Evolutionary conservation across 1,284 basidiomycete genomes (phyloP).

Genomic region (Grifola frondosa): DNA sequence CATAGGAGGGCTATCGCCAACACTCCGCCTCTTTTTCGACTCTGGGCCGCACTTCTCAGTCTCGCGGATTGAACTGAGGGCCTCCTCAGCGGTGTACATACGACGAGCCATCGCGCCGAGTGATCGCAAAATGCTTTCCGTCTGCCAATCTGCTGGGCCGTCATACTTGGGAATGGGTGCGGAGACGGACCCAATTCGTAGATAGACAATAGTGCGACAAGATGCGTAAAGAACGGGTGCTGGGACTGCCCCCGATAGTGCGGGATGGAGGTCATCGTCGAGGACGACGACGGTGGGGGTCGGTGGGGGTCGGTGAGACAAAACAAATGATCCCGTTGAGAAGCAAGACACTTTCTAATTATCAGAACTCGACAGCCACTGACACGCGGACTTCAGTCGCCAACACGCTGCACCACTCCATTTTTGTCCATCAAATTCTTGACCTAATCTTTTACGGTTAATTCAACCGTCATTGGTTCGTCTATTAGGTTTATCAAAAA

Average conservation of each 20-base stretch:
- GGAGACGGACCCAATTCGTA: conserved; percentile 40
- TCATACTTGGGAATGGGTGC: conserved; percentile 61
- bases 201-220: conserved; percentile 39
- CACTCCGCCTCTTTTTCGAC: conserved; percentile 50
- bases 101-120: conserved; percentile 53
- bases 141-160: conserved; percentile 65
- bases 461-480: too few relatives aligned
- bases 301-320: conserved; percentile 10
- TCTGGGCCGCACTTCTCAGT: conserved; percentile 42
- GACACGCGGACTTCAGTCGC: too few relatives aligned
- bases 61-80: conserved; percentile 39
- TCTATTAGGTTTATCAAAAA: too few relatives aligned
- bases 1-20: conserved; percentile 40
- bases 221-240: conserved; percentile 39
- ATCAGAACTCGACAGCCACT: too few relatives aligned
- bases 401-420: too few relatives aligned
- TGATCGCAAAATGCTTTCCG: conserved; percentile 58
- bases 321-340: too few relatives aligned
- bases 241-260: conserved; percentile 18
- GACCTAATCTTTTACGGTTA: too few relatives aligned
- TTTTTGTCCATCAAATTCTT: too few relatives aligned
- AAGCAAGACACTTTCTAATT: too few relatives aligned
- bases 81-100: conserved; percentile 62
- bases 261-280: conserved; percentile 26
- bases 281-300: conserved; percentile 16